Conservation (phyloP, 2,329 filamentous ascomycete genomes). For the Blastomyces parvus region DNA sequence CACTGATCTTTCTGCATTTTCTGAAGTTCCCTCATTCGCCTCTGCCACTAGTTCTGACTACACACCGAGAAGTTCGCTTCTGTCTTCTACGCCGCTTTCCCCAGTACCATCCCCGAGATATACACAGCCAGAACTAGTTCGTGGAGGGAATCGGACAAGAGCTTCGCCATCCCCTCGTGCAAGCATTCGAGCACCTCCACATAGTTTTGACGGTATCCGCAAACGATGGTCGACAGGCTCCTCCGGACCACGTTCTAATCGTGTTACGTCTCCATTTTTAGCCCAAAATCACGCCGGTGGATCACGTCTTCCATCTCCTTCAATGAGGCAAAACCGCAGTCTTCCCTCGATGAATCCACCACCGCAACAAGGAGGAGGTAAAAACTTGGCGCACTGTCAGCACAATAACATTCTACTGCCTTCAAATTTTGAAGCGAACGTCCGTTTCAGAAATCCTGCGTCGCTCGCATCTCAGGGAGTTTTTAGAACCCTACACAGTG, state of each 20-base stretch:
- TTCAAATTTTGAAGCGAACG: constrained; percentile 39
- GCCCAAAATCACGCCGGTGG: constrained; percentile 4
- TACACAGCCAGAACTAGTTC: constrained; percentile 46
- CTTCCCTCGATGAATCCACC: background rate
- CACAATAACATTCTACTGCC: constrained; percentile 31
- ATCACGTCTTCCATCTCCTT: constrained; percentile 9
- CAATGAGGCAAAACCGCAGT: constrained; percentile 6
- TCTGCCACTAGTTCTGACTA: constrained; percentile 44
- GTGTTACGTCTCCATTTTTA: constrained; percentile 21
- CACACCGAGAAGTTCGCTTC: constrained; percentile 56
- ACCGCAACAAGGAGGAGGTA: background rate
- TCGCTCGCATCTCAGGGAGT: constrained; percentile 57
- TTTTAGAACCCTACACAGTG: constrained; percentile 65
- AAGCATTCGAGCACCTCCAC: constrained; percentile 59
- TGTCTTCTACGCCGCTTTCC: constrained; percentile 61
- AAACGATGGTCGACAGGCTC: constrained; percentile 74
- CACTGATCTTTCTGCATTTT: constrained; percentile 60
- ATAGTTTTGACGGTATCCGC: constrained; percentile 56
- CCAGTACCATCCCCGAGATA: constrained; percentile 64
- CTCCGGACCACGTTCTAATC: constrained; percentile 50
- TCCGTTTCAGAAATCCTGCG: constrained; percentile 51
- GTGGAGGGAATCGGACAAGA: constrained; percentile 54
- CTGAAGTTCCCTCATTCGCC: constrained; percentile 53
- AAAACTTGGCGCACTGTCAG: constrained; percentile 10
- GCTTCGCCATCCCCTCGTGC: constrained; percentile 63